Evolutionary conservation across 1,139 yeast genomes (phyloP).

Genomic region (Nadsonia starkeyi-henricii): DNA sequence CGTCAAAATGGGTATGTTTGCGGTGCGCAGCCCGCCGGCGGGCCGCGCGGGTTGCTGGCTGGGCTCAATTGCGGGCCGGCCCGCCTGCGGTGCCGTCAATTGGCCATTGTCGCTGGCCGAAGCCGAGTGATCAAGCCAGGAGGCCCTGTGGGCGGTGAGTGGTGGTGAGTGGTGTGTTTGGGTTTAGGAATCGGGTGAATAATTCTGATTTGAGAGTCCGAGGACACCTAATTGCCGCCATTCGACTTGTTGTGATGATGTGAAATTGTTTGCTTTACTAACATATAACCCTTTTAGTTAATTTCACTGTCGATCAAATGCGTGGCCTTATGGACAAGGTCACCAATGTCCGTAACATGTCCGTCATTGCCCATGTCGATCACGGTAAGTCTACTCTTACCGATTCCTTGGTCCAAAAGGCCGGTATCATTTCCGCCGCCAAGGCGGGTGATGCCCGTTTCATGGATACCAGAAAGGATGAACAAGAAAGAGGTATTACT

Average conservation of each 20-base stretch:
- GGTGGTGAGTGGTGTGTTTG: too few relatives aligned
- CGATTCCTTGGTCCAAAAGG: conserved; percentile 96
- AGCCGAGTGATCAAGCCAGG: too few relatives aligned
- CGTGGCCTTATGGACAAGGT: conserved; percentile 98
- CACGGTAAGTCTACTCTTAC: conserved; percentile 99
- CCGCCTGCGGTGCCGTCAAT: too few relatives aligned
- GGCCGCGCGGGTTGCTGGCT: too few relatives aligned
- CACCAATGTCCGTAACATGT: conserved; percentile 99
- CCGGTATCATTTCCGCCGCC: conserved; percentile 99
- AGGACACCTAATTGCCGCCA: too few relatives aligned
- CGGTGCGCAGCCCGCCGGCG: not conserved
- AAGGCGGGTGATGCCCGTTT: conserved; percentile 99
- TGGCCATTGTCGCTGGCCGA: too few relatives aligned
- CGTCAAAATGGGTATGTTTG: conserved; percentile 21
- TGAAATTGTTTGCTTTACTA: conserved; percentile 1
- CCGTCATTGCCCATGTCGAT: conserved; percentile 99
- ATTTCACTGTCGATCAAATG: conserved; percentile 49
- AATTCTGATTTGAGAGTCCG: too few relatives aligned
- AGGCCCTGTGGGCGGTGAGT: too few relatives aligned
- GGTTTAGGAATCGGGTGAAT: too few relatives aligned
- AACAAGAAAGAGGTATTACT: conserved; percentile 99
- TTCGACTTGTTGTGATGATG: not conserved
- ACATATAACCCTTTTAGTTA: conserved; percentile 15
- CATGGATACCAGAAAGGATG: conserved; percentile 99
- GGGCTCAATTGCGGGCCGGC: too few relatives aligned